A percentile compares a stretch with the other conserved stretches of the same genome.
Evolutionary conservation across 306 rosid species (phyloP).

Genomic region (Spatholobus suberectus): DNA sequence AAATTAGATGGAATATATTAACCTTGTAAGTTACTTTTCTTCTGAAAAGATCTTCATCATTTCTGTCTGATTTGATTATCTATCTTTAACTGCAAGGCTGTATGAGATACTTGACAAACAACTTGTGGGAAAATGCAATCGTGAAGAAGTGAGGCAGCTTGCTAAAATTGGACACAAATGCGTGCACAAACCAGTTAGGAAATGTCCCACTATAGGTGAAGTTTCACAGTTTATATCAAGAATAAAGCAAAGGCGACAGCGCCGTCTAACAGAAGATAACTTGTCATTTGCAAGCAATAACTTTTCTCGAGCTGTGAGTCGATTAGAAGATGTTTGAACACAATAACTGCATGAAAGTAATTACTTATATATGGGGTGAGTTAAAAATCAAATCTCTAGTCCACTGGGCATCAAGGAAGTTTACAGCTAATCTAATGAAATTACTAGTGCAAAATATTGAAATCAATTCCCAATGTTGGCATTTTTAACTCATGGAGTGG

Average conservation of each 20-base stretch:
- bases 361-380: neutral
- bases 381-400: slow-evolving; percentile 19
- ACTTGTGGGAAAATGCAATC: slow-evolving; percentile 76
- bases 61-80: slow-evolving; percentile 14
- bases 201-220: slow-evolving; percentile 75
- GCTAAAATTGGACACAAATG: slow-evolving; percentile 83
- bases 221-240: slow-evolving; percentile 79
- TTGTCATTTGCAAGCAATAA: slow-evolving; percentile 73
- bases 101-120: slow-evolving; percentile 87
- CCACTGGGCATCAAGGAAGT: slow-evolving; percentile 9
- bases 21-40: slow-evolving; percentile 69
- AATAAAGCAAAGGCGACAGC: slow-evolving; percentile 68
- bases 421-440: slow-evolving; percentile 38
- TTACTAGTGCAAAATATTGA: slow-evolving; percentile 18
- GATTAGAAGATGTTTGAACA: slow-evolving; percentile 74
- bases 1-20: slow-evolving; percentile 82
- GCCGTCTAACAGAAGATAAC: slow-evolving; percentile 58
- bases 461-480: neutral
- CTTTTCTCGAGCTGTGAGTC: slow-evolving; percentile 71
- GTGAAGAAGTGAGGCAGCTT: slow-evolving; percentile 80
- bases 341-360: slow-evolving; percentile 42
- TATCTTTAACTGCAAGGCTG: slow-evolving; percentile 62
- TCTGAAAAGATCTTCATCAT: neutral
- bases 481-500: neutral
- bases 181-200: slow-evolving; percentile 68